Percentiles rank a stretch among this genome's conserved stretches.
These are phyloP conservation scores for Ogataea ramenticola DNA, from an alignment of 805 yeast genomes.

Conservation along the genomic window DNA sequence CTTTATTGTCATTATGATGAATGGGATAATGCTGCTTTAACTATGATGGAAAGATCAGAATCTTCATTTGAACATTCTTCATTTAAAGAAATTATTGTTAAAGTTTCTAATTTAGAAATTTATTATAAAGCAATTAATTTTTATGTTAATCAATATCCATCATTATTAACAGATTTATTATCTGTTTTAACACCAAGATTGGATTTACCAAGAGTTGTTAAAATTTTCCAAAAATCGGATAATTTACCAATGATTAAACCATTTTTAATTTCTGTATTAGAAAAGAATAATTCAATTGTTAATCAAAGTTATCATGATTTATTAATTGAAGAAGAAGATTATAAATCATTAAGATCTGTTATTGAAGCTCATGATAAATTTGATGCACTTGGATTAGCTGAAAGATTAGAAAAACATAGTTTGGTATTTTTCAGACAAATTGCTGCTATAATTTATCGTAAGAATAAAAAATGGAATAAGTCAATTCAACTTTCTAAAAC, in stretches of 20 bases:
- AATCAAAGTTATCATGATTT: constrained; percentile 94
- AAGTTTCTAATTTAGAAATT: constrained; percentile 92
- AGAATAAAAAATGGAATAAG: constrained; percentile 89
- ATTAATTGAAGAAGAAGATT: constrained; percentile 93
- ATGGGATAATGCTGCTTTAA: constrained; percentile 97
- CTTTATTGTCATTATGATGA: constrained; percentile 97
- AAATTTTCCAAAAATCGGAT: constrained; percentile 91
- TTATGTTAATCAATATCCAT: constrained; percentile 88
- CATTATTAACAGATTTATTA: constrained; percentile 78
- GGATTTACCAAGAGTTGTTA: constrained; percentile 90
- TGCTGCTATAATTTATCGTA: constrained; percentile 89
- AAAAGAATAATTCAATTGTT: constrained; percentile 83
- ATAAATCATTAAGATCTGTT: constrained; percentile 79
- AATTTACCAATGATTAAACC: constrained; percentile 95
- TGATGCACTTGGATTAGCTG: constrained; percentile 88
- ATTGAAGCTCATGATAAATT: constrained; percentile 88
- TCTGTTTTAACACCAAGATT: constrained; percentile 80
- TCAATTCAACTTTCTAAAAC: constrained; percentile 81
- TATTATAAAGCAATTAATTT: constrained; percentile 96
- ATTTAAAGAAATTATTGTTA: constrained; percentile 90
- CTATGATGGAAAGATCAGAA: constrained; percentile 93
- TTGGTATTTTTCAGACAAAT: constrained; percentile 91
- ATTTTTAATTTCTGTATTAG: constrained; percentile 84
- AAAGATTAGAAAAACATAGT: constrained; percentile 86
- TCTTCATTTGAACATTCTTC: constrained; percentile 89